Base-by-base conservation (phyloP, 164 flowering plant species). In the Tinospora cordifolia region DNA sequence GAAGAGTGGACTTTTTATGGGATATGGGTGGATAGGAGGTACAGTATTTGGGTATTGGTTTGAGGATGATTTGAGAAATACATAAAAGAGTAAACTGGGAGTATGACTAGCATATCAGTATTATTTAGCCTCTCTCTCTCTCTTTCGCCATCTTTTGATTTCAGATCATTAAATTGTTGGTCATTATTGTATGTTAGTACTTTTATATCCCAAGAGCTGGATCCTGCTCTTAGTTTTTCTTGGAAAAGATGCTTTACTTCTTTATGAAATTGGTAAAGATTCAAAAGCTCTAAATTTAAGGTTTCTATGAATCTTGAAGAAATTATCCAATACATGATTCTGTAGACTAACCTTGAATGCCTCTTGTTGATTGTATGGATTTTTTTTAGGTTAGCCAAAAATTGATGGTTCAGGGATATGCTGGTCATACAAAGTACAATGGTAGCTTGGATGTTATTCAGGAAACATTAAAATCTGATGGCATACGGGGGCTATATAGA, bases 401-500 rank as follows among this genome's bases (percentile, higher is more conserved):
- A 82, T 75, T 94, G 84, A 94, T 94, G 99, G 99, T 94, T 66
- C 99, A 94, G 84, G 99, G 99, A 71, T 92, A 87, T 72, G 84
- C 98, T 5, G 98, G 99, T 54, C 84, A 92, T 84, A 83, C 88
- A 54, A 83, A 68, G 65, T 94, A 94, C 75, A 89, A 74, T 76
- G 97, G 98, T 5, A 98, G 99, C 65, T 54, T 94, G 64, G 99
- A 94, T 87, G 99, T 92, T 82, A 88, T 81, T 73, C 91, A 93
- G 40, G 84, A 85, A 79, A 65, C 92, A 77, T 2, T 94, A 58
- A 88, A 85, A 70, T 38, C 90, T 46, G 88, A 94, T 73, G 99
- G 99, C 6, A 62, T 90, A 65, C 83, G 95, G 36, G 99, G 99
- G 63, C 72, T 94, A 39, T 94, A 94, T 69, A 84, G 90, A 78